Evolutionary conservation across 306 rosid species (phyloP).

Genomic region (Malus sylvestris): DNA sequence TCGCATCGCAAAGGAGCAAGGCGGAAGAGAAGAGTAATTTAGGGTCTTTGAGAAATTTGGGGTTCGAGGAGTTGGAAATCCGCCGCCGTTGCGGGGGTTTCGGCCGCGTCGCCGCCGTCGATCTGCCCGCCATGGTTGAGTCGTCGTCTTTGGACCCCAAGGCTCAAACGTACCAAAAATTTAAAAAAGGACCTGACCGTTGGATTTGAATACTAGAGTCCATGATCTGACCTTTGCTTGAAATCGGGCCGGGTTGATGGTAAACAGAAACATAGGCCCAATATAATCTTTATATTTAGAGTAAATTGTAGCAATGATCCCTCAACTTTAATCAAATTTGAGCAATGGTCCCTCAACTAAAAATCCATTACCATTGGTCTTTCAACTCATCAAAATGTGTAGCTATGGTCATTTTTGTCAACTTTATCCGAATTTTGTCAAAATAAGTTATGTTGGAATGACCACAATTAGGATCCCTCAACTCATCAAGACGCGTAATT

Average conservation of each 20-base stretch:
- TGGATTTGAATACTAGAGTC: neutral
- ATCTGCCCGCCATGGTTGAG: slow-evolving; percentile 48
- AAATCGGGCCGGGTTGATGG: neutral
- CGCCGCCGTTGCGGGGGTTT: slow-evolving; percentile 19
- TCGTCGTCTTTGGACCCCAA: neutral
- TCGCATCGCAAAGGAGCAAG: slow-evolving; percentile 51
- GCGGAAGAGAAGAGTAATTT: slow-evolving; percentile 39
- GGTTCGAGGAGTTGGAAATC: neutral
- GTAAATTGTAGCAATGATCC: too few species aligned
- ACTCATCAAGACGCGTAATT: fast-evolving
- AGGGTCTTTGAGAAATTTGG: slow-evolving; percentile 14
- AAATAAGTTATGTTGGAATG: too few species aligned
- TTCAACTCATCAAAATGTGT: too few species aligned
- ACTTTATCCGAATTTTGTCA: too few species aligned
- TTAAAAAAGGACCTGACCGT: neutral
- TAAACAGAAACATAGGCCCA: neutral
- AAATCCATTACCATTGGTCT: too few species aligned
- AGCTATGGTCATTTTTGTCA: too few species aligned
- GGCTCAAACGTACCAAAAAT: neutral
- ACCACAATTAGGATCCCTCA: too few species aligned
- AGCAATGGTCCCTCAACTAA: too few species aligned
- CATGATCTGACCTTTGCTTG: neutral
- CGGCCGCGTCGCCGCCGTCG: slow-evolving; percentile 33
- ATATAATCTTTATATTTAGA: neutral
- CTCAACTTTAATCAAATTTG: too few species aligned